These are phyloP conservation scores for Auricularia heimuer DNA, from an alignment of 768 basidiomycete species.

Conservation along the genomic window DNA sequence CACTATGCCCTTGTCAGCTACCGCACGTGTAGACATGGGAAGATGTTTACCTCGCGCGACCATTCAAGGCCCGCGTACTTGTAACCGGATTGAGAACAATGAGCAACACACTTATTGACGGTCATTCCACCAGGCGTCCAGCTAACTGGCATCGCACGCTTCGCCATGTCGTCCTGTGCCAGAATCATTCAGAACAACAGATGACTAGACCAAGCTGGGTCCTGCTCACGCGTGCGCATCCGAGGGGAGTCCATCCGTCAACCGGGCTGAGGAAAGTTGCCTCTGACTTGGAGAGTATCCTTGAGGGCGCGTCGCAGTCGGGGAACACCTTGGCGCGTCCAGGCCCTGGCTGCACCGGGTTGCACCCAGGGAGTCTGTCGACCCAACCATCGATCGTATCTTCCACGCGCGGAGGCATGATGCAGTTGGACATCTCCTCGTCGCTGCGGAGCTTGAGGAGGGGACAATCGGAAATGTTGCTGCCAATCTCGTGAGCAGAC, in stretches of 20 bases:
- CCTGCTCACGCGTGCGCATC: background rate
- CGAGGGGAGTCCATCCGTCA: background rate
- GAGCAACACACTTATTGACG: background rate
- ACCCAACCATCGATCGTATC: background rate
- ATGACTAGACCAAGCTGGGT: background rate
- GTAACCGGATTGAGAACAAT: background rate
- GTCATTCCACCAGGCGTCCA: background rate
- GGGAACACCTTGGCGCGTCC: background rate
- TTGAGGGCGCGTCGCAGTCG: background rate
- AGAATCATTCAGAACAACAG: background rate
- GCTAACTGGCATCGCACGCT: background rate
- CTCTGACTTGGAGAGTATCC: background rate
- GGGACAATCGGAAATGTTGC: background rate
- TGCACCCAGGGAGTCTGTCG: background rate
- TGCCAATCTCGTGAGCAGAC: too few relatives aligned
- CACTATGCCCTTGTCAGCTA: background rate
- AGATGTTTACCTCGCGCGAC: background rate
- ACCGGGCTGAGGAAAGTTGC: background rate
- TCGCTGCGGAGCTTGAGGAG: background rate
- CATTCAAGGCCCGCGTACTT: background rate
- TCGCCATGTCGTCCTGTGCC: background rate
- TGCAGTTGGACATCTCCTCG: background rate
- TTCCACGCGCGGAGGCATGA: background rate
- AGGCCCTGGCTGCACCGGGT: background rate
- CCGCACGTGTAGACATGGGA: background rate